Base-by-base conservation (phyloP, 1,139 yeast genomes). In the Magnusiomyces magnusii region DNA sequence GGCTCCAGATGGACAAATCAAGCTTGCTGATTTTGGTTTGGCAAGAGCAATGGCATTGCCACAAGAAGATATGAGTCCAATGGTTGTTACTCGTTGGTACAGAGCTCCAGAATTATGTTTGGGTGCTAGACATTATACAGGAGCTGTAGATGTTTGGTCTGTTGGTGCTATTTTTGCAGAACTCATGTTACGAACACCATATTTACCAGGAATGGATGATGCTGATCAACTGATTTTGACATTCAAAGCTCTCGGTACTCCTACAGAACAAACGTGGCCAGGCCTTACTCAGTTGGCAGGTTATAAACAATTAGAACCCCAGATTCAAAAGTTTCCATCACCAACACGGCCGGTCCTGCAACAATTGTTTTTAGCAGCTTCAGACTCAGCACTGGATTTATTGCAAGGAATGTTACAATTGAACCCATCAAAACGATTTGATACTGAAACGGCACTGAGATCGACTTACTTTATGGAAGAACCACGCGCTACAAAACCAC, bases 41-140 rank as follows among this genome's bases (percentile, higher is more conserved):
- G 98, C 98, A 0, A 75, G 99, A 60, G 82, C 92, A 1, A 75
- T 89, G 62, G 81, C 84, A 49, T 86, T 91, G 1, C 86, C 87
- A 58, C 93, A 88, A 65, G 87, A 83, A 61, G 71, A 72, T 41
- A 76, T 93, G 70, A 88, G 98, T 0, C 87, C 96, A 0, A 92
- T 92, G 64, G 99, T 93, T 10, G 99, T 93, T 1, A 93, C 99
- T 1, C 76, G 98, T 62, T 93, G 99, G 99, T 93, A 93, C 73
- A 76, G 98, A 58, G 96, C 98, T 0, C 99, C 99, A 0, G 99
- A 93, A 68, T 76, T 93, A 56, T 74, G 93, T 49, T 86, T 92
- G 69, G 97, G 97, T 0, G 92, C 97, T 0, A 81, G 84, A 58
- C 95, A 90, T 69, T 93, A 93, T 68, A 87, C 96, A 0, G 84